Conservation (phyloP, 2,329 filamentous ascomycete species). For the Aspergillus puulaauensis region DNA sequence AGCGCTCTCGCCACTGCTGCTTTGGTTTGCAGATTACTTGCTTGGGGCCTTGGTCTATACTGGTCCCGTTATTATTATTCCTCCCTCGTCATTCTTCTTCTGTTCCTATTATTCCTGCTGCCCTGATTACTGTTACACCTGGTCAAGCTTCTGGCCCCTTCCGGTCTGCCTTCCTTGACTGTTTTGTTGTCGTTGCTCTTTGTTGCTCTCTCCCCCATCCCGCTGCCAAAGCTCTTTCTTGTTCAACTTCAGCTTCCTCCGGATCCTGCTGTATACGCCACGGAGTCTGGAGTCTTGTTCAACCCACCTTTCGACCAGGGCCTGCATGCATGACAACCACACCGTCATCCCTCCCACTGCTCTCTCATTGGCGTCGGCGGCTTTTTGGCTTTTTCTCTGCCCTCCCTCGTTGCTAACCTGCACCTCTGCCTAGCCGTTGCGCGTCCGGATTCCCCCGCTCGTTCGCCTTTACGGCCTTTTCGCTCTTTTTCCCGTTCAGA, state of each 20-base stretch:
- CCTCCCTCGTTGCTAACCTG: conserved; percentile 23
- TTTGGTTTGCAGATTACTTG: not conserved
- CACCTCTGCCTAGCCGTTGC: conserved; percentile 25
- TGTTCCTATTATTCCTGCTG: conserved; percentile 7
- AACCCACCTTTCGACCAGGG: conserved; percentile 1
- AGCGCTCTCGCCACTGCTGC: conserved; percentile 11
- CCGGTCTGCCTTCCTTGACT: conserved; percentile 3
- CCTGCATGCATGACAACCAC: conserved; percentile 14
- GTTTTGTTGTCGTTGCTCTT: not conserved
- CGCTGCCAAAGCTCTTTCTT: not conserved
- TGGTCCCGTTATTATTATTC: conserved; percentile 7
- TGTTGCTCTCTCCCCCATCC: no score
- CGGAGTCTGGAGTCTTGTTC: conserved; percentile 9
- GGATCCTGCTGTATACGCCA: conserved; percentile 10
- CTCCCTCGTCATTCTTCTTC: conserved; percentile 5
- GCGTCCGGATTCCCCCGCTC: conserved; percentile 31
- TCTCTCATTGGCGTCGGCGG: conserved; percentile 12
- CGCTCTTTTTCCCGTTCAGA: conserved; percentile 32
- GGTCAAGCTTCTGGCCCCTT: conserved; percentile 1
- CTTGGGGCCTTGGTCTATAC: conserved; percentile 2
- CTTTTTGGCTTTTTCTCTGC: conserved; percentile 1
- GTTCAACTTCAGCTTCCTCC: conserved; percentile 2
- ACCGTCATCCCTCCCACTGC: conserved; percentile 10
- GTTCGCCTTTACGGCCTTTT: conserved; percentile 32
- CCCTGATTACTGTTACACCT: conserved; percentile 7